Base-by-base conservation (phyloP, 768 basidiomycete species). In the Podaxis sp. region DNA sequence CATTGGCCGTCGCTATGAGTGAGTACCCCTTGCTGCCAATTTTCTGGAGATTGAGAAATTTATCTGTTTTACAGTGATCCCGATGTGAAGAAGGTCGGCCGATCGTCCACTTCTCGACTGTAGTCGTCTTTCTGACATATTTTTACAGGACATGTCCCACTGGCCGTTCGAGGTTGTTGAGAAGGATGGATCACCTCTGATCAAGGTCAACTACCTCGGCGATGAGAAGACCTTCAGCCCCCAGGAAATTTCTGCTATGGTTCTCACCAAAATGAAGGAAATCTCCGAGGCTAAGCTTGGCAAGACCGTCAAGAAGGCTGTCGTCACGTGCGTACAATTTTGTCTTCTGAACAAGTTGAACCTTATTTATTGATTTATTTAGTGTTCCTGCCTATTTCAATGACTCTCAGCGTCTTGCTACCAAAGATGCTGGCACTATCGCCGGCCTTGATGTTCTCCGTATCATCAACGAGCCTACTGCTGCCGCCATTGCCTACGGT, bases 391-490 rank as follows among this genome's bases (percentile, higher is more conserved):
- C 97, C 65, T 99, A 98, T 84, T 98, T 98, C 85, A 99, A 99
- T 77, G 97, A 98, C 81, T 99, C 97, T 27, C 97, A 99, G 74
- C 95, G 97, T 81, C 83, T 97, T 64, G 96, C 97, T 55, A 98
- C 97, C 75, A 98, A 98, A 80, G 97, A 99, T 77, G 97, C 97
- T 64, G 97, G 97, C 76, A 84, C 91, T 68, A 99, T 99, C 68
- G 86, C 97, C 70, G 97, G 97, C 65, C 92, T 99, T 64, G 95
- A 99, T 73, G 95, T 99, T 69, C 93, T 99, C 77, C 96, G 97
- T 79, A 99, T 99, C 83, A 99, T 99, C 83, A 99, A 99, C 79
- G 97, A 99, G 82, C 97, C 97, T 64, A 99, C 97, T 57, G 97
- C 97, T 55, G 97, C 97, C 61, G 97, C 97, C 72, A 98, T 99